These are phyloP conservation scores for Peronospora tabacina DNA, from an alignment of 352 stramenopile genomes.

Conservation along the genomic window DNA sequence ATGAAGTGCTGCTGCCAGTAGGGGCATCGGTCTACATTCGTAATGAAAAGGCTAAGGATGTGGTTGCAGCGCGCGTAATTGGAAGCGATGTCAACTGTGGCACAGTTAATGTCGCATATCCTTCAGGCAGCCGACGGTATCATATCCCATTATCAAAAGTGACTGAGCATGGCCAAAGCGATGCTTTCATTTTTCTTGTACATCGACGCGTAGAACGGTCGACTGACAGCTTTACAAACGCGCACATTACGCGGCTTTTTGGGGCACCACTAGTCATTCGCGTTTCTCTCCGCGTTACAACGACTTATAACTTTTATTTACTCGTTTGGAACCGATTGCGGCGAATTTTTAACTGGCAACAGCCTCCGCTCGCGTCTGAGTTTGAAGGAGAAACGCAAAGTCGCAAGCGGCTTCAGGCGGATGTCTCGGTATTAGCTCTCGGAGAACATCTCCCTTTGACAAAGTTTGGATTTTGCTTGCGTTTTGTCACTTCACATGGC, in stretches of 20 bases:
- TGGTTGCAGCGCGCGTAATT: slow-evolving; percentile 55
- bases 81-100: slow-evolving; percentile 46
- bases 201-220: slow-evolving; percentile 78
- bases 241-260: slow-evolving; percentile 73
- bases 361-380: slow-evolving; percentile 33
- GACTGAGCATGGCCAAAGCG: slow-evolving; percentile 35
- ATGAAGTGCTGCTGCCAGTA: slow-evolving; percentile 28
- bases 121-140: slow-evolving; percentile 49
- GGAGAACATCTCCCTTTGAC: slow-evolving; percentile 52
- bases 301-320: slow-evolving; percentile 69
- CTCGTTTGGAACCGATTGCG: slow-evolving; percentile 67
- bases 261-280: slow-evolving; percentile 64
- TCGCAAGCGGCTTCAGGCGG: slow-evolving; percentile 24
- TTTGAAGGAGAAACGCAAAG: slow-evolving; percentile 16
- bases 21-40: slow-evolving; percentile 56
- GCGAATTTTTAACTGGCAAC: slow-evolving; percentile 82
- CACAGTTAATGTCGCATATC: slow-evolving; percentile 63
- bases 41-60: slow-evolving; percentile 56
- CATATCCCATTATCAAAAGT: slow-evolving; percentile 55
- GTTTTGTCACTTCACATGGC: slow-evolving; percentile 72
- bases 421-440: slow-evolving; percentile 54
- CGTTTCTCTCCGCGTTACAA: slow-evolving; percentile 55
- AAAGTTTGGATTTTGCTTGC: slow-evolving; percentile 80
- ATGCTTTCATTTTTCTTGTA: slow-evolving; percentile 74
- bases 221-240: slow-evolving; percentile 73